Conservation (phyloP, 495 filamentous ascomycete species). For the Astrothelium macrocarpum region DNA sequence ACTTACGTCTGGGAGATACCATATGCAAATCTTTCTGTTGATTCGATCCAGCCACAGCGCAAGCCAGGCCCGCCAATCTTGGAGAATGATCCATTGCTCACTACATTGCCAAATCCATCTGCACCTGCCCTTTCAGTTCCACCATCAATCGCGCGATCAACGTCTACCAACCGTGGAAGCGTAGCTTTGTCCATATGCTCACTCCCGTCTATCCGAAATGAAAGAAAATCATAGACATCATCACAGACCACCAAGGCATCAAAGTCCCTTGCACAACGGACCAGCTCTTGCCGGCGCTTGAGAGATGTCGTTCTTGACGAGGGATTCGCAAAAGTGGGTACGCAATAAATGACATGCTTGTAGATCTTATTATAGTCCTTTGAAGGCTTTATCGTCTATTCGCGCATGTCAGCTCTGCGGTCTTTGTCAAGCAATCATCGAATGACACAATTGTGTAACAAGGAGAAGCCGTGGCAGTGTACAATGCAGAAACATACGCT, state of each 20-base stretch:
- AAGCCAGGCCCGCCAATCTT: slow-evolving; percentile 75
- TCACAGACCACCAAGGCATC: slow-evolving; percentile 75
- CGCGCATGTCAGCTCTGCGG: neutral
- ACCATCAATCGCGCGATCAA: slow-evolving; percentile 56
- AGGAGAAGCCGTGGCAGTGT: too few relatives aligned
- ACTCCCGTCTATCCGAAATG: slow-evolving; percentile 45
- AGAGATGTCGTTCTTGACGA: slow-evolving; percentile 64
- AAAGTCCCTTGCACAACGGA: slow-evolving; percentile 57
- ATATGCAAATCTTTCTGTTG: slow-evolving; percentile 52
- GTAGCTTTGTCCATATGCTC: slow-evolving; percentile 34
- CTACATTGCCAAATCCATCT: slow-evolving; percentile 58
- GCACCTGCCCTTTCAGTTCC: slow-evolving; percentile 32
- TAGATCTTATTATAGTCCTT: slow-evolving; percentile 54
- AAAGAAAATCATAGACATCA: slow-evolving; percentile 85
- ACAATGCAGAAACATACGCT: neutral
- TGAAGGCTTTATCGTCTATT: slow-evolving; percentile 22
- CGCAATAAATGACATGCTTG: slow-evolving; percentile 72
- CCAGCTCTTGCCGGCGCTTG: slow-evolving; percentile 48
- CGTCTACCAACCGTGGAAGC: slow-evolving; percentile 63
- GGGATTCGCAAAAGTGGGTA: slow-evolving; percentile 77
- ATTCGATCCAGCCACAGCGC: slow-evolving; percentile 77
- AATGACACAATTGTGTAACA: neutral
- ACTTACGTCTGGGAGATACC: slow-evolving; percentile 58
- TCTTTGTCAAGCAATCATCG: neutral
- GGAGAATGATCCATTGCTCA: slow-evolving; percentile 75